Evolutionary conservation across 768 basidiomycete genomes (phyloP).

Genomic region (Jaapia argillacea): DNA sequence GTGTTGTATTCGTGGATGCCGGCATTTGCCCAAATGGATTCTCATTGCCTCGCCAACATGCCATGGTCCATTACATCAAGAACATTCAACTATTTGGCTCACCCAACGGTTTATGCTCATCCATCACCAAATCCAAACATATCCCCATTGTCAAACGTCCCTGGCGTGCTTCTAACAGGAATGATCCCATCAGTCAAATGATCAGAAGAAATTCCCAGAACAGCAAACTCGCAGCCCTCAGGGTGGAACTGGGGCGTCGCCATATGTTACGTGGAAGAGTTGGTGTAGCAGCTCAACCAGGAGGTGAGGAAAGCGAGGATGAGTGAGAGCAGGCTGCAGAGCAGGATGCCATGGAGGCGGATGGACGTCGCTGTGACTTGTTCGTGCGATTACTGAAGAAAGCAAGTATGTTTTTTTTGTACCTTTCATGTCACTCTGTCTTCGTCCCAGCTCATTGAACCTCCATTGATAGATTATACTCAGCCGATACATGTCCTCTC

Average conservation of each 20-base stretch:
- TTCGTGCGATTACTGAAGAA: too few species aligned
- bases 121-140: conserved; percentile 14
- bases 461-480: too few species aligned
- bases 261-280: conserved; percentile 2
- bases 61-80: not conserved
- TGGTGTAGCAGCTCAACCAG: not conserved
- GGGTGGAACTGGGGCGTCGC: not conserved
- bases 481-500: too few species aligned
- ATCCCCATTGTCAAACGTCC: conserved; percentile 13
- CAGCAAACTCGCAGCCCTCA: conserved; percentile 2
- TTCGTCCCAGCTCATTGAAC: too few species aligned
- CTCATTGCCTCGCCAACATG: not conserved
- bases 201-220: conserved; percentile 5
- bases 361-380: not conserved
- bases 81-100: conserved; percentile 6
- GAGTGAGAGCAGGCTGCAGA: not conserved
- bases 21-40: not conserved
- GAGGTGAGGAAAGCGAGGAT: not conserved
- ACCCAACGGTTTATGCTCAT: conserved; percentile 13
- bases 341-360: not conserved
- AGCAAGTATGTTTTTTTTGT: too few species aligned
- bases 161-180: conserved; percentile 10
- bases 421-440: too few species aligned
- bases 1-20: not conserved
- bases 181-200: conserved; percentile 10